Evolutionary conservation across 2,329 filamentous ascomycete genomes (phyloP).

Genomic region (Cladosporium sp.): DNA sequence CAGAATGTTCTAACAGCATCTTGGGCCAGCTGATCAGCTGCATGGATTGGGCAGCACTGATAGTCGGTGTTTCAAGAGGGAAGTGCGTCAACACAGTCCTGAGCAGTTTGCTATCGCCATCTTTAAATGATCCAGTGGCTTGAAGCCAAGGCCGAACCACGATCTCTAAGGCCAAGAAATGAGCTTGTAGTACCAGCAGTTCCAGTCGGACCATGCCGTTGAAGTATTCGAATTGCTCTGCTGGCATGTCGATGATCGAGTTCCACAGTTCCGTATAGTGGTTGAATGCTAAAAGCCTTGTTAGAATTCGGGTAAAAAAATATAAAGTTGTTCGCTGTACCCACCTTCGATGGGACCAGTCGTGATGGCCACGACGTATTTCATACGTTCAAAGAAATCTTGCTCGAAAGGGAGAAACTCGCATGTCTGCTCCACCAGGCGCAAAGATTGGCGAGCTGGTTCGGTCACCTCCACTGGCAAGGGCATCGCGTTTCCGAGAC

Average conservation of each 20-base stretch:
- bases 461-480: neutral
- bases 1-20: neutral
- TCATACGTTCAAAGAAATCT: slow-evolving; percentile 3
- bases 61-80: neutral
- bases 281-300: neutral
- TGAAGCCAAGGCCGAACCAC: slow-evolving; percentile 2
- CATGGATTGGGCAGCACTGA: neutral
- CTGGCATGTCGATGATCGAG: neutral
- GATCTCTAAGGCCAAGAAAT: slow-evolving; percentile 6
- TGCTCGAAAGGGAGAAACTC: neutral
- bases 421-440: neutral
- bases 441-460: neutral
- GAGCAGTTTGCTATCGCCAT: neutral
- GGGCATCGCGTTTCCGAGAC: neutral
- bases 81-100: neutral
- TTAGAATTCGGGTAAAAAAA: neutral
- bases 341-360: slow-evolving; percentile 6
- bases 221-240: slow-evolving; percentile 2
- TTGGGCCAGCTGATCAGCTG: neutral
- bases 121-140: neutral
- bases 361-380: slow-evolving; percentile 1
- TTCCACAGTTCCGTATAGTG: slow-evolving; percentile 1
- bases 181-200: neutral
- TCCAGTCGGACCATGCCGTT: neutral
- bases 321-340: neutral